Percentiles rank a stretch among this genome's conserved stretches.
phyloP scores from a whole-genome alignment of 768 basidiomycete genomes.

The Suillus plorans region DNA sequence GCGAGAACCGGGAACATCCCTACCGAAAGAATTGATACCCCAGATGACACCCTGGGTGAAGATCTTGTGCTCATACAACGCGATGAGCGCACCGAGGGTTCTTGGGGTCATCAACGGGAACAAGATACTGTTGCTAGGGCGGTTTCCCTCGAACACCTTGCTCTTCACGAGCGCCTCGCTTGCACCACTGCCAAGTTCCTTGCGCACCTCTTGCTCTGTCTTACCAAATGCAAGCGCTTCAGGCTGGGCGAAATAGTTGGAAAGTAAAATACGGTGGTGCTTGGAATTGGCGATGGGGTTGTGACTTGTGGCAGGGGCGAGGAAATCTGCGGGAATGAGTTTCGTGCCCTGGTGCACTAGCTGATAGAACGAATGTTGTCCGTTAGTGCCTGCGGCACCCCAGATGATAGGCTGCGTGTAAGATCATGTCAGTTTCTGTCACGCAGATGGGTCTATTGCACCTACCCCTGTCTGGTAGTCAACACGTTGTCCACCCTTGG shows the following conservation, averaged over 20 bases:
- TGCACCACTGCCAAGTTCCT: conserved; percentile 66
- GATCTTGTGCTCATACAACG: conserved; percentile 97
- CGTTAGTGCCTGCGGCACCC: conserved; percentile 98
- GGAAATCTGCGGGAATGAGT: conserved; percentile 88
- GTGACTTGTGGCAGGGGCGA: conserved; percentile 85
- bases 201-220: conserved; percentile 81
- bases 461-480: conserved; percentile 95
- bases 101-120: conserved; percentile 92
- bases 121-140: conserved; percentile 94
- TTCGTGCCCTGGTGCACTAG: conserved; percentile 94
- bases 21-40: conserved; percentile 98
- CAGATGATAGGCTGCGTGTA: conserved; percentile 86
- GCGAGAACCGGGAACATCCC: conserved; percentile 14
- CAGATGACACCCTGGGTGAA: conserved; percentile 96
- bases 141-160: conserved; percentile 98
- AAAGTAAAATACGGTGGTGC: conserved; percentile 96
- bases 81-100: conserved; percentile 85
- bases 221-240: conserved; percentile 98
- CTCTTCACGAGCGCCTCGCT: conserved; percentile 89
- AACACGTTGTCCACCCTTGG: conserved; percentile 90
- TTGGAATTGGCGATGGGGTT: conserved; percentile 86
- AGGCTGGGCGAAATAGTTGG: conserved; percentile 98
- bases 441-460: conserved; percentile 8
- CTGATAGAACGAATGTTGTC: conserved; percentile 99
- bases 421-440: background rate